Conservation (phyloP, 208 protist genomes). For the Crithidia bombi region DNA sequence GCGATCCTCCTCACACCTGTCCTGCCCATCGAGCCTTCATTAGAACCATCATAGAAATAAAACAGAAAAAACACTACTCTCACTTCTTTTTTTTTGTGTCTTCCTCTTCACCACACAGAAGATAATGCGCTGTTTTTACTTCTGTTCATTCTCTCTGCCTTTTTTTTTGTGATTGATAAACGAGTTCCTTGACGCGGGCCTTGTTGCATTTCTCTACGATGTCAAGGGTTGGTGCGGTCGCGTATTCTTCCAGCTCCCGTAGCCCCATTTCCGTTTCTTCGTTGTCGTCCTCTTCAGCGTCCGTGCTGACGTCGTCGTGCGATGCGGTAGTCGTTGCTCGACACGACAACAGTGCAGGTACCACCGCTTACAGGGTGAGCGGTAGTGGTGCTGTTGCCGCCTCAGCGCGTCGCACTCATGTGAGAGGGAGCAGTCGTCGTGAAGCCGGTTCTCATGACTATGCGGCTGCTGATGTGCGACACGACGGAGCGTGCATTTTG, state of each 20-base stretch:
- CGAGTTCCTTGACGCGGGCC: no score
- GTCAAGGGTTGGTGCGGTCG: neutral
- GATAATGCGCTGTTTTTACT: neutral
- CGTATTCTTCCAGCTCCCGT: constrained; percentile 12
- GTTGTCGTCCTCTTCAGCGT: neutral
- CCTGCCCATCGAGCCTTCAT: no score
- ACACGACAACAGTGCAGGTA: neutral
- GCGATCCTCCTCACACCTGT: no score
- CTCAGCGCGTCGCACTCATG: no score
- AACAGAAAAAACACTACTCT: constrained; percentile 11
- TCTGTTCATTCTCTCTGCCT: constrained; percentile 1
- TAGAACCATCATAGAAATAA: no score
- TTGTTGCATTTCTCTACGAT: neutral
- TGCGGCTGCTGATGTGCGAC: neutral
- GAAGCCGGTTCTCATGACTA: no score
- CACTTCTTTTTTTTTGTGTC: constrained; percentile 17
- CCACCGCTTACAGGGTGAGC: no score
- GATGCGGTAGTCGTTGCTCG: neutral
- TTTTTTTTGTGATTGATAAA: constrained; percentile 8
- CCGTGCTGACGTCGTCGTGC: neutral
- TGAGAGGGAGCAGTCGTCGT: no score
- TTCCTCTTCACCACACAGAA: neutral
- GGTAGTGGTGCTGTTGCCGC: no score
- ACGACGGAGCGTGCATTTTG: neutral
- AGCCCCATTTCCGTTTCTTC: constrained; percentile 25